Evolutionary conservation across 2,329 filamentous ascomycete genomes (phyloP).

Genomic region (Blastomyces gilchristii): DNA sequence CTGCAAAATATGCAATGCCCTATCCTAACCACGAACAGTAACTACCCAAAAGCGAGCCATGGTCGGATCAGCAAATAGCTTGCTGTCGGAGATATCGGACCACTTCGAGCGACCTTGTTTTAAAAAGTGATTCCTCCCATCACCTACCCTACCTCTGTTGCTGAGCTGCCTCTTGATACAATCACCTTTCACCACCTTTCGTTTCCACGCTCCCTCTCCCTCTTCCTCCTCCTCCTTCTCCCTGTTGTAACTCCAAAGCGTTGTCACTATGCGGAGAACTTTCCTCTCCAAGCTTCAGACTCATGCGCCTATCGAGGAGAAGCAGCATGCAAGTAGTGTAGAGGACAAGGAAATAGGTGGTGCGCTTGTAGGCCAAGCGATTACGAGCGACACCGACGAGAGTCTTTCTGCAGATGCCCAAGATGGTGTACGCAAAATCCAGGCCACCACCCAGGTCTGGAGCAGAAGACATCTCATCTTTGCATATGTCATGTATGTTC

Average conservation of each 20-base stretch:
- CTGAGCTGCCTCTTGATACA: neutral
- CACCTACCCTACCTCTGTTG: too few species aligned
- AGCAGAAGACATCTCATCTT: slow-evolving; percentile 26
- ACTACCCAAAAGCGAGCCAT: too few species aligned
- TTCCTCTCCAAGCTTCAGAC: neutral
- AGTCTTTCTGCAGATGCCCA: slow-evolving; percentile 10
- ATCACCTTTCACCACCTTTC: neutral
- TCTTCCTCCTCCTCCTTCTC: too few species aligned
- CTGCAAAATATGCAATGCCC: too few species aligned
- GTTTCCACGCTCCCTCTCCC: neutral
- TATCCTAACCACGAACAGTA: too few species aligned
- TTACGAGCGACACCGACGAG: slow-evolving; percentile 8
- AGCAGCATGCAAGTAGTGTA: slow-evolving; percentile 13
- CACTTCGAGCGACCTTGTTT: too few species aligned
- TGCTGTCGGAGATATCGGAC: too few species aligned
- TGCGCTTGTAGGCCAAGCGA: neutral
- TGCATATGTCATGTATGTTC: slow-evolving; percentile 23
- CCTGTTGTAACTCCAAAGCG: neutral
- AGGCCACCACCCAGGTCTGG: slow-evolving; percentile 35
- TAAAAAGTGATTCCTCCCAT: too few species aligned
- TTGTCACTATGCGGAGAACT: neutral
- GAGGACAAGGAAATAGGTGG: slow-evolving; percentile 7
- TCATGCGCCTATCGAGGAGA: neutral
- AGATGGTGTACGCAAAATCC: slow-evolving; percentile 31
- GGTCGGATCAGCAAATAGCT: too few species aligned